Base-by-base conservation (phyloP, 2,329 filamentous ascomycete species). In the Raffaelea ambrosiae region DNA sequence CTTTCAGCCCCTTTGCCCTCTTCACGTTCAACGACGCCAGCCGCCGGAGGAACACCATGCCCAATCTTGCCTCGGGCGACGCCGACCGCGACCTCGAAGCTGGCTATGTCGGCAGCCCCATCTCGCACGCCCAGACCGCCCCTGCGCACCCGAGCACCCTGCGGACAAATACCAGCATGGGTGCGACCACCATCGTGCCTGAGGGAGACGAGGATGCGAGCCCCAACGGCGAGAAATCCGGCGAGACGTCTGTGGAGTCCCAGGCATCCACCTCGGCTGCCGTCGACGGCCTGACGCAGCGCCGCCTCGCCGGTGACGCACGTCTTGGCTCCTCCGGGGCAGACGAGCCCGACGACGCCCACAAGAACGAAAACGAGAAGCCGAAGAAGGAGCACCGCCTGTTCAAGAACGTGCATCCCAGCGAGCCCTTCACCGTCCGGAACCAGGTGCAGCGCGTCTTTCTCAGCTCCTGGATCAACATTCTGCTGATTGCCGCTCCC, bases 381-480 rank as follows among this genome's bases (percentile, higher is more conserved):
- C 65, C 70, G 47, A 66, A 65, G 47, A 59, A 66, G 41, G 60
- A 66, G 38, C 59, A 62, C 19, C 57, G 64, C 8, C 53, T 76
- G 23, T 66, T 76, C 58, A 69, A 69, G 35, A 61, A 70, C 29
- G 58, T 76, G 18, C 52, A 69, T n/a, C 71, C 73, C 11, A 75
- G 74, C 55, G 65, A 69, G 49, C 71, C 75, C 2, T 84, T 78
- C 50, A 84, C 81, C 0, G 58, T 77, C 9, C 66, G 66, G 51
- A 82, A 83, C 57, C 86, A 90, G 64, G 63, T 90, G 43, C 79
- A 81, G 55, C 80, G 85, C 18, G 89, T 88, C 0, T 57, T 95
- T 3, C 77, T 95, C 55, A 83, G 79, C 58, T 93, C 87, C 1
- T 95, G 86, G 80, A 84, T 95, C 68, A 96, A 96, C 60, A 60